phyloP scores from a whole-genome alignment of 2,329 filamentous ascomycete species.

The Aspergillus luchuensis region DNA sequence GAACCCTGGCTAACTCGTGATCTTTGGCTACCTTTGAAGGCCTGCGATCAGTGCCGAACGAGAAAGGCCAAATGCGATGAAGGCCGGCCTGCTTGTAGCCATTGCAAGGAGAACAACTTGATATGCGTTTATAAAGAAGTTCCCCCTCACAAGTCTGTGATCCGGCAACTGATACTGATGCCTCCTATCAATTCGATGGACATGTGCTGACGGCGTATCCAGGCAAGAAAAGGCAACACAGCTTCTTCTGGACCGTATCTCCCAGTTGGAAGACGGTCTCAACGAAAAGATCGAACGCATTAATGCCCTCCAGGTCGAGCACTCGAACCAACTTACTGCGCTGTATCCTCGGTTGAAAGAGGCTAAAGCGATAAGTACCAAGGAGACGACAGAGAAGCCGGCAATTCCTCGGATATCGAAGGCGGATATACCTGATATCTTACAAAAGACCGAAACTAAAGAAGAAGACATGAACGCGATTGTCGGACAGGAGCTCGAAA shows the following conservation, averaged over 20 bases:
- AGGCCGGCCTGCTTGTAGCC: slow-evolving; percentile 76
- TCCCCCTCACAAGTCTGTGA: slow-evolving; percentile 79
- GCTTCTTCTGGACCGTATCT: slow-evolving; percentile 37
- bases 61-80: slow-evolving; percentile 93
- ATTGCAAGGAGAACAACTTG: slow-evolving; percentile 82
- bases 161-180: neutral
- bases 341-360: slow-evolving; percentile 9
- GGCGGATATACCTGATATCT: slow-evolving; percentile 25
- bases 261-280: slow-evolving; percentile 35
- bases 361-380: neutral
- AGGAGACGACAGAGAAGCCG: slow-evolving; percentile 18
- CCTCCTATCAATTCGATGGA: neutral
- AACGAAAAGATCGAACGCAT: slow-evolving; percentile 27
- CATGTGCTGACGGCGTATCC: slow-evolving; percentile 8
- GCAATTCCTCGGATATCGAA: slow-evolving; percentile 23
- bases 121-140: slow-evolving; percentile 88
- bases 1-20: slow-evolving; percentile 9
- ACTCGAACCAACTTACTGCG: slow-evolving; percentile 17
- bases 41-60: slow-evolving; percentile 85
- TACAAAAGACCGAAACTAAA: slow-evolving; percentile 20
- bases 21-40: slow-evolving; percentile 53
- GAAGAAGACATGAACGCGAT: slow-evolving; percentile 10
- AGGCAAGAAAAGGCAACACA: slow-evolving; percentile 47
- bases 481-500: slow-evolving; percentile 10
- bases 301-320: slow-evolving; percentile 23